Base-by-base conservation (phyloP, 2,329 filamentous ascomycete genomes). In the Sporothrix dimorphospora region DNA sequence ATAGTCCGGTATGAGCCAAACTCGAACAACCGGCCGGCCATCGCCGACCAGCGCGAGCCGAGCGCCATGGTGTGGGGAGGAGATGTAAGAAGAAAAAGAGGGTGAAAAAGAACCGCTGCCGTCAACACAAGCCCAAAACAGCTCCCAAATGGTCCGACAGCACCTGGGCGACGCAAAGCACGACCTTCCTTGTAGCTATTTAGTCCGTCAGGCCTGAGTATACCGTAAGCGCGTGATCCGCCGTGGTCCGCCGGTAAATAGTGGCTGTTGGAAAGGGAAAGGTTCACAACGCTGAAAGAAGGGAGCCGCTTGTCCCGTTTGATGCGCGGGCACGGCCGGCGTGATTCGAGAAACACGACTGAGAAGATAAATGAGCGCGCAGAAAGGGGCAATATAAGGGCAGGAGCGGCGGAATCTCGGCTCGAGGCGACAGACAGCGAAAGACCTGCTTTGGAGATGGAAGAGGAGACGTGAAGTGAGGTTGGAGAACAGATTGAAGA, bases 1-100 rank as follows among this genome's bases (percentile, higher is more conserved):
- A 86, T 84, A 66, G 80, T n/a, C 19, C 75, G 76, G 24, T 75
- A 73, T 9, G 72, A 68, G 19, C 38, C 57, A 19, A 69, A 57
- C 12, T 38, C 34, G 21, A 69, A 49, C n/a, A 73, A 21, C 11
- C 65, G 53, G 65, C 72, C 55, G 9, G 53, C 55, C 19, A 47
- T 34, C 2, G 65, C 65, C 16, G 53, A 49, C 72, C 69, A 73
- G 12, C 40, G 19, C n/a, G 68, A 70, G 21, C 55, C 16, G 27
- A 14, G 30, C 5, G 59, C 70, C 71, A 66, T 71, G 19, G 21
- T 66, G 66, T 14, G 45, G 45, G 40, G 16, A 3, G 9, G 9
- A 47, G 1, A 11, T 8, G 11, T 6, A 14, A 38, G 11, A 8
- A 49, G n/a, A 30, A 42, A 53, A 59, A 19, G 27, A 11, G 3